A percentile compares a stretch with the other conserved stretches of the same genome.
These are phyloP conservation scores for Lablab purpureus DNA, from an alignment of 306 rosid genomes.

Conservation along the genomic window DNA sequence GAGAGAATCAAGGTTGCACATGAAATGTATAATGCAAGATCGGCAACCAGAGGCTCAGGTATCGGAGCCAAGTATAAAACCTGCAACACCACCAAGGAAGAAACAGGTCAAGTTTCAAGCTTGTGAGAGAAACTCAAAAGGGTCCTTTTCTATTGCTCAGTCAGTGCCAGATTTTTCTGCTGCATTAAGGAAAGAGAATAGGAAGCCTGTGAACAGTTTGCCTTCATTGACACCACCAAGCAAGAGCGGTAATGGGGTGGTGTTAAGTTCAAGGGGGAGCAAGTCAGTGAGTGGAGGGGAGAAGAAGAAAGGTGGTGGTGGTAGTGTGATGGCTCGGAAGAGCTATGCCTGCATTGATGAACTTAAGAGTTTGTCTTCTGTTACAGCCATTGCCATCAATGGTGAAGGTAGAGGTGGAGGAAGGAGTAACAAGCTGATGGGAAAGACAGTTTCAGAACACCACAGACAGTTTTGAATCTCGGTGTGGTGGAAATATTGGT, in stretches of 20 bases:
- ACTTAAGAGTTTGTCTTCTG: constrained; percentile 69
- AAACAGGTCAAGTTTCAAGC: constrained; percentile 75
- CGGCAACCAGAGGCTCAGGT: constrained; percentile 35
- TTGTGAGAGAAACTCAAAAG: constrained; percentile 48
- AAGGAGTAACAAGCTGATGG: constrained; percentile 49
- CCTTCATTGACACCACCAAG: constrained; percentile 66
- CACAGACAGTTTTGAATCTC: constrained; percentile 56
- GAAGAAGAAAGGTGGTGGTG: constrained; percentile 54
- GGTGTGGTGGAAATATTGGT: constrained; percentile 11
- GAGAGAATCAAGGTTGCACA: constrained; percentile 65
- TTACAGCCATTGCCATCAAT: constrained; percentile 66
- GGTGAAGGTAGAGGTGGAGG: constrained; percentile 72
- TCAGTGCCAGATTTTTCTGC: constrained; percentile 94
- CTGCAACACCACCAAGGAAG: constrained; percentile 58
- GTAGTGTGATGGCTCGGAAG: constrained; percentile 66
- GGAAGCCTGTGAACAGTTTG: constrained; percentile 59
- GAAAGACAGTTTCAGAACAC: constrained; percentile 55
- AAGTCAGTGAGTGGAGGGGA: constrained; percentile 79
- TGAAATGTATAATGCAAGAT: constrained; percentile 40
- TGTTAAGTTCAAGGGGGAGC: constrained; percentile 72
- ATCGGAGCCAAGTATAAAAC: constrained; percentile 1
- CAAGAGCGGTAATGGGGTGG: constrained; percentile 50
- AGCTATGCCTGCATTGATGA: constrained; percentile 86
- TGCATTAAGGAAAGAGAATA: constrained; percentile 78
- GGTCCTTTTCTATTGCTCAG: constrained; percentile 68